Conservation (phyloP, 495 filamentous ascomycete species). For the Hyaloscypha hepaticicola region DNA sequence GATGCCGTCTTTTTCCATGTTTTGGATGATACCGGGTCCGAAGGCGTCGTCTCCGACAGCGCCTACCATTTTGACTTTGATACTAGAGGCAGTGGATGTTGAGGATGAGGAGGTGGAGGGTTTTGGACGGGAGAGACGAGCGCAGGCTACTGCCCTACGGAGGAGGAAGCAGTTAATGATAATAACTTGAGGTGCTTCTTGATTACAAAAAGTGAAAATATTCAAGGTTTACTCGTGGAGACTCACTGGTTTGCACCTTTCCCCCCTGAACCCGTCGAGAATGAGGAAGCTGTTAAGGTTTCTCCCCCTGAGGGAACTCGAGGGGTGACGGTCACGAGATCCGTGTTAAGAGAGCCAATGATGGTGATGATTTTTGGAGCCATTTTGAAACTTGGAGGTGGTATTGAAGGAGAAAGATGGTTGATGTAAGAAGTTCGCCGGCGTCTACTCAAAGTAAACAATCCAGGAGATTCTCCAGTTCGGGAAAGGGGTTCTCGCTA, state of each 20-base stretch:
- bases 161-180: background rate
- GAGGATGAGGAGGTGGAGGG: conserved; percentile 10
- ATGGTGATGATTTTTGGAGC: conserved; percentile 61
- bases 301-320: conserved; percentile 83
- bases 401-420: too few relatives aligned
- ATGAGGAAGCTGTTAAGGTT: conserved; percentile 77
- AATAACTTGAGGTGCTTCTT: too few relatives aligned
- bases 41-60: conserved; percentile 71
- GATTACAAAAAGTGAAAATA: too few relatives aligned
- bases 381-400: conserved; percentile 33
- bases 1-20: conserved; percentile 60
- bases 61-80: conserved; percentile 77
- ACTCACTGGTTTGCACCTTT: conserved; percentile 85
- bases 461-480: background rate
- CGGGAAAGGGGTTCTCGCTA: conserved; percentile 1
- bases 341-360: conserved; percentile 90
- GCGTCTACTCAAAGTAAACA: background rate
- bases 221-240: background rate
- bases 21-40: conserved; percentile 39
- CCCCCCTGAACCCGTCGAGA: conserved; percentile 79
- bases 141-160: conserved; percentile 66
- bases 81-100: conserved; percentile 34
- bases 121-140: conserved; percentile 49
- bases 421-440: too few relatives aligned
- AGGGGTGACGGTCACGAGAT: conserved; percentile 82